These are phyloP conservation scores for Pythium volutum DNA, from an alignment of 352 stramenopile species.

Conservation along the genomic window DNA sequence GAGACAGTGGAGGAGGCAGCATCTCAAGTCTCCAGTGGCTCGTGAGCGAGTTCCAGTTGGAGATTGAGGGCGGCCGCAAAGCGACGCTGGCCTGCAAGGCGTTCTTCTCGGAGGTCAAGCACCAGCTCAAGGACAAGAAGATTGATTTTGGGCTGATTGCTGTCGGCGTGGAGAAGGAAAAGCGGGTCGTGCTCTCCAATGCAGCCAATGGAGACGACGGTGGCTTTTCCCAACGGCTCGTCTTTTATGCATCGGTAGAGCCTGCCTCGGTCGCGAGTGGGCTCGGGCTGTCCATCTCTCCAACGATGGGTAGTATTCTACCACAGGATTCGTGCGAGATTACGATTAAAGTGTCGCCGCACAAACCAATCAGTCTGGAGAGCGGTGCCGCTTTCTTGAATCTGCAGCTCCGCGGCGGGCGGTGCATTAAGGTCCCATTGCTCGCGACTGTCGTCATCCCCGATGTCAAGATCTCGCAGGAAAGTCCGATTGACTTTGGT, in stretches of 20 bases:
- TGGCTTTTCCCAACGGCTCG: constrained; percentile 20
- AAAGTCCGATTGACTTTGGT: constrained; percentile 60
- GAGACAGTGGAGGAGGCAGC: not conserved
- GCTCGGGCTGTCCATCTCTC: constrained; percentile 45
- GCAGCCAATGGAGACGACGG: constrained; percentile 14
- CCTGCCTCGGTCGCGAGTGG: constrained; percentile 31
- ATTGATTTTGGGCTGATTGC: constrained; percentile 82
- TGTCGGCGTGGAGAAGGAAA: constrained; percentile 68
- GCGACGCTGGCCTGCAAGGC: constrained; percentile 43
- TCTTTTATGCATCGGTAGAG: constrained; percentile 67
- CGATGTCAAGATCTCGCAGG: constrained; percentile 57
- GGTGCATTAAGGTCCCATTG: constrained; percentile 63
- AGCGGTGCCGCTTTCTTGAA: constrained; percentile 30
- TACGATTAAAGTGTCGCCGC: constrained; percentile 43
- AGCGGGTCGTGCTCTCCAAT: constrained; percentile 49
- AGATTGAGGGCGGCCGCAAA: constrained; percentile 55
- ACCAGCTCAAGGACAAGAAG: constrained; percentile 61
- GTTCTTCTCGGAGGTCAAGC: constrained; percentile 50
- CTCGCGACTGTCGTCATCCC: constrained; percentile 69
- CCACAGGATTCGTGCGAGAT: constrained; percentile 57
- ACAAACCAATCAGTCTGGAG: constrained; percentile 52
- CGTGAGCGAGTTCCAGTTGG: constrained; percentile 44
- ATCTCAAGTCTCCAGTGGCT: constrained; percentile 26
- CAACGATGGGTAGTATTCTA: constrained; percentile 39
- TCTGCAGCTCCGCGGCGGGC: constrained; percentile 73